phyloP scores from a whole-genome alignment of 2,329 filamentous ascomycete genomes.

The Moelleriella libera region DNA sequence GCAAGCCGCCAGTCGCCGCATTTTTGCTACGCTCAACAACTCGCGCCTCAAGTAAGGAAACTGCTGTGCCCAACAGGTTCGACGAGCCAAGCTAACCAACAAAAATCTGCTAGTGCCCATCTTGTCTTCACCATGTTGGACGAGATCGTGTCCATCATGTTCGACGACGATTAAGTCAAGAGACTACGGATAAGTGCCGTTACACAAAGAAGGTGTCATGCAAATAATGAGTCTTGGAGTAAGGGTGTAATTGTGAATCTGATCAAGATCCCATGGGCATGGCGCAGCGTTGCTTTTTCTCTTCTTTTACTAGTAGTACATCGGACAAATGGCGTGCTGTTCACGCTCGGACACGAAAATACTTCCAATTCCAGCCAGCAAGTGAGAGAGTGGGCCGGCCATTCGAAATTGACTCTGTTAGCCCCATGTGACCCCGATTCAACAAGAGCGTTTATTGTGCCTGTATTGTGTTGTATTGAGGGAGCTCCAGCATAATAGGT shows the following conservation, averaged over 20 bases:
- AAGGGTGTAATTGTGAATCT: too few species aligned
- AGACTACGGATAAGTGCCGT: background rate
- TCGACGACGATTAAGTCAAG: conserved; percentile 24
- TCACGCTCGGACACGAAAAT: too few species aligned
- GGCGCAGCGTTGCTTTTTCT: background rate
- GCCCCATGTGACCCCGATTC: too few species aligned
- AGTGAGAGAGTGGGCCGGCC: too few species aligned
- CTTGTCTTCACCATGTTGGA: conserved; percentile 58
- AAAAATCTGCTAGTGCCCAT: conserved; percentile 38
- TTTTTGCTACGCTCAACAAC: conserved; percentile 89
- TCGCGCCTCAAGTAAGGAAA: conserved; percentile 63
- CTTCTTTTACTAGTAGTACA: background rate
- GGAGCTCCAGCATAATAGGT: background rate
- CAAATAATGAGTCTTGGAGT: background rate
- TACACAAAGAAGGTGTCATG: background rate
- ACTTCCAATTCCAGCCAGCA: too few species aligned
- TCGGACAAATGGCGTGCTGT: too few species aligned
- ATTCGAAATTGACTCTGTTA: too few species aligned
- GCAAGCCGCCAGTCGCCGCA: conserved; percentile 72
- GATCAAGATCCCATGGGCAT: background rate
- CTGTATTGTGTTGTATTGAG: too few species aligned
- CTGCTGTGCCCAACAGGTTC: background rate
- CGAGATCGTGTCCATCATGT: conserved; percentile 52
- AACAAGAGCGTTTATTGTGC: too few species aligned
- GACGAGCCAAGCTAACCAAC: too few species aligned